Conservation (phyloP, 768 basidiomycete species). For the Termitomyces sp. region DNA sequence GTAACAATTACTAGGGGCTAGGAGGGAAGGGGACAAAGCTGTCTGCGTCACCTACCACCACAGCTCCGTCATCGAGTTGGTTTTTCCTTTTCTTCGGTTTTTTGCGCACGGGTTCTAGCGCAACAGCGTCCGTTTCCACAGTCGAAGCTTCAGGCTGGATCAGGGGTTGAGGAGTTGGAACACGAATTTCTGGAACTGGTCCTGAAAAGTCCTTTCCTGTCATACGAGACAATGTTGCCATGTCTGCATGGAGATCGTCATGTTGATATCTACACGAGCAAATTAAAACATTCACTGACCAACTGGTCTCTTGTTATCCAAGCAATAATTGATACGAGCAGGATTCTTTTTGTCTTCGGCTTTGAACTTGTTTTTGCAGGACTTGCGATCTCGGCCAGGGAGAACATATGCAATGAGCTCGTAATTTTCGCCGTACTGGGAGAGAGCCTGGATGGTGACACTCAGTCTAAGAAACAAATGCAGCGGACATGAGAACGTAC, state of each 20-base stretch:
- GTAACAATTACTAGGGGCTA: slow-evolving; percentile 10
- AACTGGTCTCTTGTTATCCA: slow-evolving; percentile 73
- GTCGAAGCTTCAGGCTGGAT: slow-evolving; percentile 13
- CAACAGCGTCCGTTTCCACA: slow-evolving; percentile 11
- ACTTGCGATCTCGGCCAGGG: slow-evolving; percentile 79
- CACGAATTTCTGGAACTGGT: slow-evolving; percentile 64
- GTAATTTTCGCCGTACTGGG: slow-evolving; percentile 90
- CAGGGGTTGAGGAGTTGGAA: slow-evolving; percentile 28
- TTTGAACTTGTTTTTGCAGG: slow-evolving; percentile 93
- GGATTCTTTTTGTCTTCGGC: slow-evolving; percentile 81
- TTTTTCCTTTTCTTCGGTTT: slow-evolving; percentile 22
- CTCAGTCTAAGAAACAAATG: neutral
- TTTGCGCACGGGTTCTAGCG: slow-evolving; percentile 8
- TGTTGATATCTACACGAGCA: neutral
- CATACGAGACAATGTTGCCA: slow-evolving; percentile 68
- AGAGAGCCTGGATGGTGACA: slow-evolving; percentile 59
- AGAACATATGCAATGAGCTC: slow-evolving; percentile 85
- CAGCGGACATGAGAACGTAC: slow-evolving; percentile 36
- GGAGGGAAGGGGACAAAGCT: slow-evolving; percentile 20
- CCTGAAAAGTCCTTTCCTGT: slow-evolving; percentile 86
- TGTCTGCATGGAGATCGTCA: slow-evolving; percentile 40
- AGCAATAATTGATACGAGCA: slow-evolving; percentile 65
- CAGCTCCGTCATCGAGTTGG: slow-evolving; percentile 25
- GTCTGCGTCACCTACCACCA: slow-evolving; percentile 33
- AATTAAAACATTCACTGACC: slow-evolving; percentile 38